Evolutionary conservation across 805 yeast species (phyloP).

Genomic region (Yamadazyma nakazawae): DNA sequence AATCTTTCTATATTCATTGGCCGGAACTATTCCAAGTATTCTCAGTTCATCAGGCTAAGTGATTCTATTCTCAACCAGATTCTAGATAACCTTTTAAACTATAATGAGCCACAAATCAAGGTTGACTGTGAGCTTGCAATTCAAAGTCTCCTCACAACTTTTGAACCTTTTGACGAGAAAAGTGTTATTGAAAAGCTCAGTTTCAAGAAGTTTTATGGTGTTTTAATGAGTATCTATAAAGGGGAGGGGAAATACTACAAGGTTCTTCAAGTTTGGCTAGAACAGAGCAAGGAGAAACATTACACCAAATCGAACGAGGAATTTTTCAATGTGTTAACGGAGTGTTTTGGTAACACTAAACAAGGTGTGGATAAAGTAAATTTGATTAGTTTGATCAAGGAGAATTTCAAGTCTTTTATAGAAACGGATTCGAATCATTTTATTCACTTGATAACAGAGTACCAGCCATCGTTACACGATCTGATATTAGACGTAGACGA

Average conservation of each 20-base stretch:
- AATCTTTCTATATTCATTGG: constrained; percentile 68
- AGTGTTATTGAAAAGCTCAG: constrained; percentile 49
- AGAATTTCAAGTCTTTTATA: constrained; percentile 23
- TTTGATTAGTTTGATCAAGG: constrained; percentile 20
- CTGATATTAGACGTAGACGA: constrained; percentile 30
- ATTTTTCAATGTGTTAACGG: constrained; percentile 26
- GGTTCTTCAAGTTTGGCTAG: constrained; percentile 53
- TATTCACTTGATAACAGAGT: constrained; percentile 32
- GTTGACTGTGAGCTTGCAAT: constrained; percentile 74
- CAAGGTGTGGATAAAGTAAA: constrained; percentile 22
- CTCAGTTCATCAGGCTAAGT: constrained; percentile 74
- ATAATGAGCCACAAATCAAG: constrained; percentile 28
- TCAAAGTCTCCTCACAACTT: constrained; percentile 64
- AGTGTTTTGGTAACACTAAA: constrained; percentile 17
- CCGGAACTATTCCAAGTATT: constrained; percentile 77
- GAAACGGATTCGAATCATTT: constrained; percentile 31
- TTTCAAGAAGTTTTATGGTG: constrained; percentile 54
- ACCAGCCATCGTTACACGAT: constrained; percentile 39
- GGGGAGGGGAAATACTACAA: constrained; percentile 51
- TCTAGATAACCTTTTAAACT: constrained; percentile 48
- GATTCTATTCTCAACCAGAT: constrained; percentile 52
- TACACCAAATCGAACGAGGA: constrained; percentile 6
- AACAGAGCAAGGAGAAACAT: constrained; percentile 11
- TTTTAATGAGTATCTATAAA: constrained; percentile 55
- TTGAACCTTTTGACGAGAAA: constrained; percentile 55